Conservation (phyloP, 75 land plant species). For the Pseudotsuga menziesii region DNA sequence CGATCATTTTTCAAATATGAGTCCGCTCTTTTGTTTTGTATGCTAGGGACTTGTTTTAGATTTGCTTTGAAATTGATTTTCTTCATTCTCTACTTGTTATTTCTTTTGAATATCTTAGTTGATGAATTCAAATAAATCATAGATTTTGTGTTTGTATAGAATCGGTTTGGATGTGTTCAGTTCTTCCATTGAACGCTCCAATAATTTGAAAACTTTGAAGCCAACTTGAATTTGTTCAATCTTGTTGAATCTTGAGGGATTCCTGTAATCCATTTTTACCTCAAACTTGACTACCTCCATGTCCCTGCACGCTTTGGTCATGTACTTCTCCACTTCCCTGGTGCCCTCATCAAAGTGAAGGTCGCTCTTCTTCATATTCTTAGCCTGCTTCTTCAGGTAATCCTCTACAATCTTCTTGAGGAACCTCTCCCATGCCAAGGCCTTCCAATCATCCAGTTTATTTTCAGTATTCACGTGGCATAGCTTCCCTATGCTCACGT, state of each 20-base stretch:
- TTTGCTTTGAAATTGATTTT: too few species aligned
- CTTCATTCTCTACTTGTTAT: too few species aligned
- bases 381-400: conserved; percentile 77
- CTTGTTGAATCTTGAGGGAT: conserved; percentile 6
- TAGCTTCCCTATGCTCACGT: conserved; percentile 91
- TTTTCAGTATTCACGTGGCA: conserved; percentile 98
- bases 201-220: too few species aligned
- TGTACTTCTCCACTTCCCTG: conserved; percentile 63
- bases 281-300: conserved; percentile 53
- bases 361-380: conserved; percentile 38
- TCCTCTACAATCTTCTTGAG: conserved; percentile 85
- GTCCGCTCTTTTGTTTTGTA: too few species aligned
- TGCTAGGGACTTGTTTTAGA: too few species aligned
- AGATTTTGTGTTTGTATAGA: too few species aligned
- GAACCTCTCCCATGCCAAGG: conserved; percentile 68
- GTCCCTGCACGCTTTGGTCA: conserved; percentile 51
- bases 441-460: conserved; percentile 90
- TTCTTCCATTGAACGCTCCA: too few species aligned
- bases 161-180: too few species aligned
- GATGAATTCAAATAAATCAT: too few species aligned
- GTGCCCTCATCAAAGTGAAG: conserved; percentile 14
- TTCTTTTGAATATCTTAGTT: too few species aligned
- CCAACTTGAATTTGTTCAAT: too few species aligned
- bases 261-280: conserved; percentile 14
- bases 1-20: too few species aligned